Percentiles rank a stretch among this genome's conserved stretches.
phyloP scores from a whole-genome alignment of 139 green algal genomes.

The Picochlorum sp. region DNA sequence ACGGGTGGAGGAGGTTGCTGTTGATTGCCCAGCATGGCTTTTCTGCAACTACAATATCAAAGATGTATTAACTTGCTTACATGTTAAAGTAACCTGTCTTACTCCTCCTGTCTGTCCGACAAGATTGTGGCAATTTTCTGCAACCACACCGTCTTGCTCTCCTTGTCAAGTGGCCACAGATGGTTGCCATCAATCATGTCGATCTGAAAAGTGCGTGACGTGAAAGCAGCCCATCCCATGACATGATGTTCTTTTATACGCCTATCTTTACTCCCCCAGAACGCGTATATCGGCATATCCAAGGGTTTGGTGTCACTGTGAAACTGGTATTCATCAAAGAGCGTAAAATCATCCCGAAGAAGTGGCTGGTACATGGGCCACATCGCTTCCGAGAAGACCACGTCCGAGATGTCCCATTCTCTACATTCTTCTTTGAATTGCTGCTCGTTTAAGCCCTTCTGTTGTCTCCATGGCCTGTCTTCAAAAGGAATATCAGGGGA shows the following conservation, averaged over 20 bases:
- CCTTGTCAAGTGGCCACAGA: slow-evolving; percentile 61
- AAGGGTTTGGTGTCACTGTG: slow-evolving; percentile 22
- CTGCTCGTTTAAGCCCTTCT: slow-evolving; percentile 42
- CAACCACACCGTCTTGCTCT: slow-evolving; percentile 45
- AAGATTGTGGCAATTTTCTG: slow-evolving; percentile 15
- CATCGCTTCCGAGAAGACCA: slow-evolving; percentile 58
- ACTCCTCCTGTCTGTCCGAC: not conserved
- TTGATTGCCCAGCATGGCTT: not conserved
- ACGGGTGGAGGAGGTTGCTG: not conserved
- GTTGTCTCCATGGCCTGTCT: slow-evolving; percentile 62
- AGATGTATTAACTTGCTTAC: too few species aligned
- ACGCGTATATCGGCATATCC: slow-evolving; percentile 42
- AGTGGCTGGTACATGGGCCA: slow-evolving; percentile 56
- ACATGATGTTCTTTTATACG: slow-evolving; percentile 48
- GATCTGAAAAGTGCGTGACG: slow-evolving; percentile 24
- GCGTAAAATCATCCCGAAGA: slow-evolving; percentile 65
- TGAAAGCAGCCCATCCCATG: slow-evolving; percentile 13
- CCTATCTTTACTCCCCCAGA: slow-evolving; percentile 44
- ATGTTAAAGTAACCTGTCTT: too few species aligned
- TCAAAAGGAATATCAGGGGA: slow-evolving; percentile 48
- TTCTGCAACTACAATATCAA: too few species aligned
- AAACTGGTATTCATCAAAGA: slow-evolving; percentile 74
- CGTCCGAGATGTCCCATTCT: slow-evolving; percentile 68
- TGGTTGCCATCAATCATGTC: slow-evolving; percentile 52
- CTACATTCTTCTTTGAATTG: slow-evolving; percentile 75